A percentile compares a stretch with the other conserved stretches of the same genome.
These are phyloP conservation scores for Gracilaria domingensis DNA, from an alignment of 23 red algal genomes.

Conservation along the genomic window DNA sequence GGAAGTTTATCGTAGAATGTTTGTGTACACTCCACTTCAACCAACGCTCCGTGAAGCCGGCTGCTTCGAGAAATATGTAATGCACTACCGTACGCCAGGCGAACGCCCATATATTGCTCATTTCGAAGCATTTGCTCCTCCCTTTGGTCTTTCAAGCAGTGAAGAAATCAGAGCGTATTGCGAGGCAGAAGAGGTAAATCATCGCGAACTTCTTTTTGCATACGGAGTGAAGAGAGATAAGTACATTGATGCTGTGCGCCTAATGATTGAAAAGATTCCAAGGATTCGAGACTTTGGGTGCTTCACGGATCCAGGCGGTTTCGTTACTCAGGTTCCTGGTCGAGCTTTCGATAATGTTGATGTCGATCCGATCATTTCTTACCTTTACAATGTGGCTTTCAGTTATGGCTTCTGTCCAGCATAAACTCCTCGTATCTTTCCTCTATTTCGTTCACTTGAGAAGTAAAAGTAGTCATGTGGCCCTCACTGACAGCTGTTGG, in stretches of 20 bases:
- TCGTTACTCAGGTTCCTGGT: not conserved
- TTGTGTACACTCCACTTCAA: not conserved
- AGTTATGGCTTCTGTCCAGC: not conserved
- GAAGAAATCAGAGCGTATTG: constrained; percentile 14
- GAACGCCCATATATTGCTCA: not conserved
- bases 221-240: not conserved
- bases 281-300: constrained; percentile 28
- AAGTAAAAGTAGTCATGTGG: too few species aligned
- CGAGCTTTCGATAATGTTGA: constrained; percentile 24
- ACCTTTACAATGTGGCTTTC: constrained; percentile 16
- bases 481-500: too few species aligned
- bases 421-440: not conserved
- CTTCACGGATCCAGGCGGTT: not conserved
- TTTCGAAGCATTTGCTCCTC: constrained; percentile 22
- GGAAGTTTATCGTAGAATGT: not conserved
- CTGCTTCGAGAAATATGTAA: constrained; percentile 33
- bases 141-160: not conserved
- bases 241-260: constrained; percentile 18
- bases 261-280: constrained; percentile 8
- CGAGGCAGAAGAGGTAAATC: constrained; percentile 26
- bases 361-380: constrained; percentile 19
- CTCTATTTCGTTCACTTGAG: not conserved
- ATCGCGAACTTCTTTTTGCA: constrained; percentile 3
- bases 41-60: constrained; percentile 1
- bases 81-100: not conserved